Percentiles rank a stretch among this genome's conserved stretches.
Conservation (phyloP, 345 rosid species). For the Gossypium ekmanianum region DNA sequence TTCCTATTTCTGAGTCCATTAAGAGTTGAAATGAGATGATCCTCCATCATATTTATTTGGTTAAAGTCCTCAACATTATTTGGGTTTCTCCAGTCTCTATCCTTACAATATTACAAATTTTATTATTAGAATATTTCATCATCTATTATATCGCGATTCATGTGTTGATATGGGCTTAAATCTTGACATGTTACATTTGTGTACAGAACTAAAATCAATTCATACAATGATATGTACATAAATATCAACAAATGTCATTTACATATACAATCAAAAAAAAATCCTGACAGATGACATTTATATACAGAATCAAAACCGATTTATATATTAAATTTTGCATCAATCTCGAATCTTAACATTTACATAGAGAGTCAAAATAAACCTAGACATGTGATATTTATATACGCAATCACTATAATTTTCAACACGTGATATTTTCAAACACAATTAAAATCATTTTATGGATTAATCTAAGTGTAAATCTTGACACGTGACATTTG, state of each 20-base stretch:
- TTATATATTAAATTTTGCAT: too few species aligned
- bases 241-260: background rate
- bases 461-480: too few species aligned
- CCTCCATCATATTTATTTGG: slow-evolving; percentile 23
- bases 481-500: background rate
- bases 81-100: slow-evolving; percentile 33
- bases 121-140: background rate
- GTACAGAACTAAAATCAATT: too few species aligned
- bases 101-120: background rate
- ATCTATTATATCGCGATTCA: background rate
- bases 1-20: background rate
- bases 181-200: background rate
- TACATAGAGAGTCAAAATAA: background rate
- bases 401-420: too few species aligned
- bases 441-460: background rate
- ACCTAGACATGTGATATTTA: background rate
- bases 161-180: background rate
- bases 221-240: background rate
- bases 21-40: slow-evolving; percentile 26
- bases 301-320: background rate
- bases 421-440: background rate
- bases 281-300: background rate
- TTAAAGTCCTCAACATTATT: background rate
- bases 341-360: background rate
- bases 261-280: background rate